phyloP scores from a whole-genome alignment of 2,329 filamentous ascomycete genomes.

The Venturia nashicola region DNA sequence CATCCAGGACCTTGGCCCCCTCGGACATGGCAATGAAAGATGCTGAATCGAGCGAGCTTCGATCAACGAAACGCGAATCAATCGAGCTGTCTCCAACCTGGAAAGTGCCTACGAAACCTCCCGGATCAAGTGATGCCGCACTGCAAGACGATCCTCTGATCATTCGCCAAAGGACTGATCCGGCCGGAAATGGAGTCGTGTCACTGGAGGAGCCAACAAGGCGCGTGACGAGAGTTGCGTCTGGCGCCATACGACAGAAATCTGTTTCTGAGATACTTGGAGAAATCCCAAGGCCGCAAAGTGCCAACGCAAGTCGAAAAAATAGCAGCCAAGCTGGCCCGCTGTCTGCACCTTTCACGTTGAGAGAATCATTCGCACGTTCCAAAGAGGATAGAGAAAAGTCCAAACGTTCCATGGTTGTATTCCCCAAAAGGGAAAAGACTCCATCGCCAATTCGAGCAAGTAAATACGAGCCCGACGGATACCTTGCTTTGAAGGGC shows the following conservation, averaged over 20 bases:
- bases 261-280: conserved; percentile 62
- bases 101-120: background rate
- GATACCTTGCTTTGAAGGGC: conserved; percentile 32
- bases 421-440: conserved; percentile 56
- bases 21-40: background rate
- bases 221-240: conserved; percentile 57
- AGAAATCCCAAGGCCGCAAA: conserved; percentile 16
- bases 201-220: conserved; percentile 4
- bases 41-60: conserved; percentile 15
- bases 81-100: conserved; percentile 13
- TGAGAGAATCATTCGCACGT: background rate
- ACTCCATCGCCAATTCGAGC: conserved; percentile 11
- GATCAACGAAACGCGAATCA: conserved; percentile 19
- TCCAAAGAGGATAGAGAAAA: conserved; percentile 23
- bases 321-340: background rate
- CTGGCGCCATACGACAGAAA: conserved; percentile 58
- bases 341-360: background rate
- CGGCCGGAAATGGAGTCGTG: background rate
- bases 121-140: background rate
- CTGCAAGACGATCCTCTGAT: background rate
- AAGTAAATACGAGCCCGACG: conserved; percentile 20
- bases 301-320: background rate
- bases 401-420: conserved; percentile 59
- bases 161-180: background rate
- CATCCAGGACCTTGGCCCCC: background rate